These are phyloP conservation scores for Podaxis mareebaensis DNA, from an alignment of 768 basidiomycete species.

Conservation along the genomic window DNA sequence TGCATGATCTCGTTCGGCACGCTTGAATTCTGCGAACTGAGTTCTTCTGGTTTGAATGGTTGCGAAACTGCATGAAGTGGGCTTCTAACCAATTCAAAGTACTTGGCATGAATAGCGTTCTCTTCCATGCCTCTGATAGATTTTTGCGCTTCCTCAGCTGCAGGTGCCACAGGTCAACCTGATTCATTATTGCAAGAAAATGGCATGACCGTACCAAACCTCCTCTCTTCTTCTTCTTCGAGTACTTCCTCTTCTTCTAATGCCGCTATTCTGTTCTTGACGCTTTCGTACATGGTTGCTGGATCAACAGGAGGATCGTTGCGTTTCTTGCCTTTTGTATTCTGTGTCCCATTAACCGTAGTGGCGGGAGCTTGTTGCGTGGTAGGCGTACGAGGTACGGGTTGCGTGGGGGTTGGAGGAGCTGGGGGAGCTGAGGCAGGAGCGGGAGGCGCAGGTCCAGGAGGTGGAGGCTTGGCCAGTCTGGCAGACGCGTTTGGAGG, in stretches of 20 bases:
- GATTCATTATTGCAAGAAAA: constrained; percentile 18
- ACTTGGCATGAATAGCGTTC: constrained; percentile 81
- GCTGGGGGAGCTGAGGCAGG: constrained; percentile 59
- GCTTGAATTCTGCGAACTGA: constrained; percentile 87
- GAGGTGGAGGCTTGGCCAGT: constrained; percentile 53
- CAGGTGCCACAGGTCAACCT: constrained; percentile 21
- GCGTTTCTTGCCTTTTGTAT: constrained; percentile 71
- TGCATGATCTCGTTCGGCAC: constrained; percentile 83
- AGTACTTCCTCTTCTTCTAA: constrained; percentile 86
- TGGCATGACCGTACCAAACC: constrained; percentile 56
- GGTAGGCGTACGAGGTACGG: constrained; percentile 12
- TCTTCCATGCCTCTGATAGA: constrained; percentile 82
- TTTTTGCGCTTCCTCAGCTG: constrained; percentile 88
- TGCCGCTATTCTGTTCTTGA: constrained; percentile 87
- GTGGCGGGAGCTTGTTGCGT: constrained; percentile 29
- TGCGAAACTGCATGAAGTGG: constrained; percentile 18
- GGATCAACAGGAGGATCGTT: constrained; percentile 75
- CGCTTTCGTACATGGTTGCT: constrained; percentile 82
- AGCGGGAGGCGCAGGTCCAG: constrained; percentile 60
- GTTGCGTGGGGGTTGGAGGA: constrained; percentile 41
- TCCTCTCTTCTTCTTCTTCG: constrained; percentile 84
- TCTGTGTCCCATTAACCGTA: constrained; percentile 25
- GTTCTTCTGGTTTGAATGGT: constrained; percentile 21
- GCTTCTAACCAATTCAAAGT: constrained; percentile 77
- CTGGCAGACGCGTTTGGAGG: constrained; percentile 32